A percentile compares a stretch with the other conserved stretches of the same genome.
Conservation (phyloP, 805 yeast species). For the Metschnikowia anglica region DNA sequence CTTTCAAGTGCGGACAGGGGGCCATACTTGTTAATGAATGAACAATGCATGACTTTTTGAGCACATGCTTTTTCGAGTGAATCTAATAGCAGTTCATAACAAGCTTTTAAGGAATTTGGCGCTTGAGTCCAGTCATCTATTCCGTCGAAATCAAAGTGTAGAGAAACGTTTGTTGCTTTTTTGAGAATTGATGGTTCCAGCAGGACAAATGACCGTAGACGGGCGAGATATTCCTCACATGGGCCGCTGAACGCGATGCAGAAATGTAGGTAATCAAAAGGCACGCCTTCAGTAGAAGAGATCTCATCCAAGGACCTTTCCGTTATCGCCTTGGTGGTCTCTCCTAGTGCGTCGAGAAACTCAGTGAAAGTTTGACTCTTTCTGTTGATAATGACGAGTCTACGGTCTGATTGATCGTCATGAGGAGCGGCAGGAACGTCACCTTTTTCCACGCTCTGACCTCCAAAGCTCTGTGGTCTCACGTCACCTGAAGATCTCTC, state of each 20-base stretch:
- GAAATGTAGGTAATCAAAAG: constrained; percentile 4
- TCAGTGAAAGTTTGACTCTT: not conserved
- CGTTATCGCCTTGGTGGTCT: not conserved
- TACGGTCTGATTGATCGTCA: no score
- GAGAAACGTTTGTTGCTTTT: not conserved
- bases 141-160: constrained; percentile 35
- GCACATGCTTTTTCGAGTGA: constrained; percentile 25
- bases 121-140: constrained; percentile 34
- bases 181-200: not conserved
- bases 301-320: not conserved
- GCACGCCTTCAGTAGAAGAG: not conserved
- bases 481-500: not conserved
- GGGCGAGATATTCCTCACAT: not conserved
- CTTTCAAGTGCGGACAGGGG: constrained; percentile 33
- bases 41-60: constrained; percentile 36
- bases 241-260: constrained; percentile 4
- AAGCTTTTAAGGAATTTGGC: constrained; percentile 23
- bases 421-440: not conserved
- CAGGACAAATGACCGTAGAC: not conserved
- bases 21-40: constrained; percentile 39
- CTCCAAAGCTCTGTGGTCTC: not conserved
- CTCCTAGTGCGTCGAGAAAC: not conserved
- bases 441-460: not conserved
- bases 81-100: constrained; percentile 28
- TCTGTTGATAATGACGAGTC: not conserved